Evolutionary conservation across 345 rosid species (phyloP).

Genomic region (Citrus trifoliata): DNA sequence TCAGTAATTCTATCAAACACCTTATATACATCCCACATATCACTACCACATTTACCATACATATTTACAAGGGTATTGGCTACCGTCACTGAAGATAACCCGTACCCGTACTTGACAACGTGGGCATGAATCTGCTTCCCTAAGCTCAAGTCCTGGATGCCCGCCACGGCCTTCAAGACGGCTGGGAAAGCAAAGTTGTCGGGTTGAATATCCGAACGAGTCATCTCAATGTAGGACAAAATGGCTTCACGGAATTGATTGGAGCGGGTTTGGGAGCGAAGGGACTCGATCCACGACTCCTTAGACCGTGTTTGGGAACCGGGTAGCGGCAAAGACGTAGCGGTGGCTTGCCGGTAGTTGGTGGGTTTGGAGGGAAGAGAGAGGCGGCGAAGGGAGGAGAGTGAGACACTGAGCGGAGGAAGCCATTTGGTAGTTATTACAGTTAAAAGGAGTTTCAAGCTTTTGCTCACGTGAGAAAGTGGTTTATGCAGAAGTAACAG

Average conservation of each 20-base stretch:
- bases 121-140: conserved; percentile 83
- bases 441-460: not conserved
- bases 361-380: conserved; percentile 16
- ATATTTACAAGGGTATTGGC: conserved; percentile 74
- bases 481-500: not conserved
- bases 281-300: conserved; percentile 60
- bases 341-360: conserved; percentile 4
- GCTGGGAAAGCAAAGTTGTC: conserved; percentile 81
- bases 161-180: conserved; percentile 58
- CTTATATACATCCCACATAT: conserved; percentile 39
- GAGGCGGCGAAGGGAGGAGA: conserved; percentile 11
- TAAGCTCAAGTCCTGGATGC: conserved; percentile 46
- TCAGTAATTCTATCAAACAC: conserved; percentile 77
- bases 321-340: conserved; percentile 19
- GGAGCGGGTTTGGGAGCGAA: conserved; percentile 58
- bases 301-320: conserved; percentile 27
- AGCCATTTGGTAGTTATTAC: conserved; percentile 6
- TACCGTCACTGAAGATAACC: conserved; percentile 41
- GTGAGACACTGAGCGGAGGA: conserved; percentile 3
- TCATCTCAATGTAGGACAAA: conserved; percentile 59
- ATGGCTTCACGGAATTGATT: conserved; percentile 60
- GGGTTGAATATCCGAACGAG: conserved; percentile 43
- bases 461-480: not conserved
- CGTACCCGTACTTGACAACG: conserved; percentile 66
- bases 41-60: conserved; percentile 64